Base-by-base conservation (phyloP, 306 rosid species). In the Cucurbita pepo region DNA sequence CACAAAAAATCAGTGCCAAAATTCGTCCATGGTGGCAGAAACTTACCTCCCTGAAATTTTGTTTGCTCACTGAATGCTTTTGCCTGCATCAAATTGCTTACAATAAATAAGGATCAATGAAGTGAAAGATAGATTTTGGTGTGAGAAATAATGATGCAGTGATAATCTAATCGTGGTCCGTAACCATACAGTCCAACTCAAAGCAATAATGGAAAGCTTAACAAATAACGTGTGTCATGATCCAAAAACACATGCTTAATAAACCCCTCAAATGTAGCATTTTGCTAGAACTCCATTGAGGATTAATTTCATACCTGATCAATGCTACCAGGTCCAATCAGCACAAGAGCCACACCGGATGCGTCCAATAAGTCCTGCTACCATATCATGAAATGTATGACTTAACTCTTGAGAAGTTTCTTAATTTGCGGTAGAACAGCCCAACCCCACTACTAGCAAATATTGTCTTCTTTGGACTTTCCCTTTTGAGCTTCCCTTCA, bases 251-350 rank as follows among this genome's bases (percentile, higher is more conserved):
- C 37, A 19, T 19, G 10, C 37, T 3, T n/a, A 6, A 64, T 45
- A 66, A 66, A 66, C 11, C 19, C 41, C 72, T 6, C 56, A 41
- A 43, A 38, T 37, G 16, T 64, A 43, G 55, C 19, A 65, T 44
- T 25, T 22, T 25, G 44, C 12, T 21, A 69, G 48, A 13, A 0
- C 15, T 22, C 22, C 55, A 11, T 12, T 66, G 36, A 66, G 54
- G 52, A 7, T 10, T 47, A 25, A 25, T 36, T 44, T 55, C 74
- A 75, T 81, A 85, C 97, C 92, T 90, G 96, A 70, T 88, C 92
- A 75, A 90, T 62, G 73, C 81, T 90, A 56, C 98, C 97, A 63
- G 98, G 98, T 82, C 97, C 98, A 81, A 93, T 93, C 78, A 93
- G 70, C 76, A 88, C 90, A 63, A 93, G 94, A 19, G 90, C 84